Evolutionary conservation across 2,329 filamentous ascomycete genomes (phyloP), one percentile per base, ranked within the genome.

Genomic region (Apiospora koreana): DNA sequence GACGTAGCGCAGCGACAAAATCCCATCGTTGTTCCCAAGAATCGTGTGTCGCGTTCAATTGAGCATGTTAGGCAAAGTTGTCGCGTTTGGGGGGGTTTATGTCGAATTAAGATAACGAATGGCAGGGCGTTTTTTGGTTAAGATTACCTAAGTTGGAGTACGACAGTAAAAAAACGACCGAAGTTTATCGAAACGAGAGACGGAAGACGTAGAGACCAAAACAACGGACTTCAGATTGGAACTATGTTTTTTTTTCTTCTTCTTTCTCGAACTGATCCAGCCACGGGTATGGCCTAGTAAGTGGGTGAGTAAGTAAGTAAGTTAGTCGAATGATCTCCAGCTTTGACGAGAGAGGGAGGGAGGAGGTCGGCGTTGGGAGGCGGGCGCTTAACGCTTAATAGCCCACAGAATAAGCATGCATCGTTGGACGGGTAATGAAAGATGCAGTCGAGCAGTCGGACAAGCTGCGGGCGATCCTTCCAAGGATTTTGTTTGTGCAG

Each of bases 401-500:
- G 31, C 54, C 54, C 54, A 62, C 54, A 62, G 54, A 62, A 62
- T 62, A 62, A 62, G 54, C 54, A 62, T 62, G 54, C 54, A 62
- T 31, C 54, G 54, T 62, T 62, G 54, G 54, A 62, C 54, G 31
- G 54, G 54, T 62, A 38, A 62, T 62, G 31, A 38, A 62, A 38
- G 54, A 62, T 62, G 28, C 31, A 62, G 31, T 35, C 31, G 21
- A 38, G 18, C 21, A 46, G 21, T 14, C 18, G 41, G 8, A 35
- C 3, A 8, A 8, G 3, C 35, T 3, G 8, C 3, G 7, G 31
- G 54, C 54, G 54, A 62, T 35, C 28, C 54, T 35, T 38, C 54
- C 50, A 54, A 54, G 48, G 48, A 54, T 31, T 58, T 58, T 58
- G 50, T 58, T 58, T 58, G 50, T 54, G 48, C 48, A 28, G 48